Base-by-base conservation (phyloP, 2,329 filamentous ascomycete genomes). In the Fusarium torreyae region DNA sequence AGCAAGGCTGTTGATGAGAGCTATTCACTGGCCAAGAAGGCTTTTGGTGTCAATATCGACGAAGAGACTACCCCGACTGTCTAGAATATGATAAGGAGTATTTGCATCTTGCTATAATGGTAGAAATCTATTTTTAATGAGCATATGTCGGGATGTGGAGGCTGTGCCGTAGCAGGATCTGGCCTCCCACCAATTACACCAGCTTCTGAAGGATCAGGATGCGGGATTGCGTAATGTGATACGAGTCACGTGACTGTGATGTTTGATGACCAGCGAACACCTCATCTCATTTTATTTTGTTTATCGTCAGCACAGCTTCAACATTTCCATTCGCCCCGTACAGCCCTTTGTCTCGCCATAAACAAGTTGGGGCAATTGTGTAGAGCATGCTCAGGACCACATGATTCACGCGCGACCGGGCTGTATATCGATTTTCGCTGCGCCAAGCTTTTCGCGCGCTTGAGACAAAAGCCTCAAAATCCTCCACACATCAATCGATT, bases 1-100 rank as follows among this genome's bases (percentile, higher is more conserved):
- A 87, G 85, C 69, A 82, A 85, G 71, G 86, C 87, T 4, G 89
- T 91, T 13, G 74, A 76, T 28, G 68, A 76, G 44, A 91, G 88
- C 57, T 91, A 89, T 68, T 79, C 77, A 0, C 74, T 80, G 57
- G 87, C 86, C 3, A 77, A 57, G 4, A 64, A 60, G 2, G 72
- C 76, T 17, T 87, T 88, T 73, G 82, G 82, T 0, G 71, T 86
- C 43, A 59, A 56, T 2, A 85, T 88, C 59, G 82, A 86, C 40
- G 85, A 86, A 61, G 70, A 77, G 18, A 73, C 67, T 2, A 66
- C 38, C 6, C 34, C 57, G 8, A 44, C 61, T 11, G 55, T 74
- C 10, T 73, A 62, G 57, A 48, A 6, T 11, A 22, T 17, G 28
- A 10, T 31, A 13, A 31, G 3, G 10, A 31, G 9, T 9, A 31